Evolutionary conservation across 2,329 filamentous ascomycete species (phyloP).

Genomic region (Xylaria sp.): DNA sequence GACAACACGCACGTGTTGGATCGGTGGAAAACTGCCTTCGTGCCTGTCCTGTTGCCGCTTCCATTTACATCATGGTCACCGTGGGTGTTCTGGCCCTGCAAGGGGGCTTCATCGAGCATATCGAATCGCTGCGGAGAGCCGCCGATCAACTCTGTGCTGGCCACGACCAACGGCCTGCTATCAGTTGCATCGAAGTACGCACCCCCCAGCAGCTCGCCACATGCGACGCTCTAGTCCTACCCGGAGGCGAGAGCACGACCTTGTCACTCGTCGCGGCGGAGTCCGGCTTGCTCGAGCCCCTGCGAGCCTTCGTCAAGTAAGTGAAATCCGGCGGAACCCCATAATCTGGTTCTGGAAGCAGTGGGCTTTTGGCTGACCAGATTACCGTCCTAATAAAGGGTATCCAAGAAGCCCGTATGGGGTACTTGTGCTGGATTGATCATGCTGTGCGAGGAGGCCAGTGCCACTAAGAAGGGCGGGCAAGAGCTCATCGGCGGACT

Average conservation of each 20-base stretch:
- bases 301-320: slow-evolving; percentile 87
- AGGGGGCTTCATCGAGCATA: slow-evolving; percentile 87
- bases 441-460: slow-evolving; percentile 79
- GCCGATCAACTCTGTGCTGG: slow-evolving; percentile 42
- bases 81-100: slow-evolving; percentile 71
- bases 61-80: slow-evolving; percentile 35
- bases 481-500: slow-evolving; percentile 92
- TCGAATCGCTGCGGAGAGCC: slow-evolving; percentile 68
- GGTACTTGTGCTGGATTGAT: slow-evolving; percentile 95
- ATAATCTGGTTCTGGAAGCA: neutral
- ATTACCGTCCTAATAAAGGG: slow-evolving; percentile 39
- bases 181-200: slow-evolving; percentile 65
- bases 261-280: slow-evolving; percentile 83
- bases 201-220: slow-evolving; percentile 62
- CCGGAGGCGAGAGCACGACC: slow-evolving; percentile 90
- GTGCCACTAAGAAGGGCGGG: slow-evolving; percentile 81
- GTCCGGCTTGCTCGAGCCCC: slow-evolving; percentile 73
- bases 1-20: neutral
- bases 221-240: slow-evolving; percentile 83
- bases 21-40: neutral
- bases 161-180: neutral
- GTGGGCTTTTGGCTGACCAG: slow-evolving; percentile 1
- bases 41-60: neutral
- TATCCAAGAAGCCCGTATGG: slow-evolving; percentile 78
- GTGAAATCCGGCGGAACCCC: slow-evolving; percentile 26